Percentiles rank a stretch among this genome's conserved stretches.
Evolutionary conservation across 352 stramenopile species (phyloP).

Genomic region (Pythium apleroticum): DNA sequence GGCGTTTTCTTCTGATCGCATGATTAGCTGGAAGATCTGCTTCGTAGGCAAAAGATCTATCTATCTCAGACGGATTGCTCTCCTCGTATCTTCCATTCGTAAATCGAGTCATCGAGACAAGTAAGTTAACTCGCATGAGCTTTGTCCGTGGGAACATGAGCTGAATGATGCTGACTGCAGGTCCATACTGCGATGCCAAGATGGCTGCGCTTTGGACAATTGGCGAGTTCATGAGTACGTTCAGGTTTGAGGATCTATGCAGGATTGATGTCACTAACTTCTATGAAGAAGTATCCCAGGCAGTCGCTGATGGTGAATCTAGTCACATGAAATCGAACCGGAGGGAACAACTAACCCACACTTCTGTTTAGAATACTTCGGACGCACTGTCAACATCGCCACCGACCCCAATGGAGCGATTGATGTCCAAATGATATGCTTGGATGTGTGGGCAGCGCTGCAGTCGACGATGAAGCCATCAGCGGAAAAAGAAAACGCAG

Average conservation of each 20-base stretch:
- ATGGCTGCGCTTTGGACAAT: slow-evolving; percentile 24
- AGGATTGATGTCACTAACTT: not conserved
- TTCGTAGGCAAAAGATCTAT: slow-evolving; percentile 24
- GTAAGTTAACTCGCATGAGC: too few species aligned
- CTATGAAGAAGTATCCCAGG: slow-evolving; percentile 21
- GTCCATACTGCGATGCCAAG: slow-evolving; percentile 5
- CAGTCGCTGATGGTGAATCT: slow-evolving; percentile 18
- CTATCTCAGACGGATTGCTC: slow-evolving; percentile 25
- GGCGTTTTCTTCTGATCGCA: not conserved
- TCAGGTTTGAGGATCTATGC: too few species aligned
- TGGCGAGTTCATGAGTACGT: slow-evolving; percentile 34
- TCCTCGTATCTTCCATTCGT: slow-evolving; percentile 28
- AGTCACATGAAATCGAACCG: not conserved
- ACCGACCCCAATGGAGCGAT: not conserved
- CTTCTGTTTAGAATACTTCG: slow-evolving; percentile 18
- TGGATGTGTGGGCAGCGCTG: slow-evolving; percentile 26
- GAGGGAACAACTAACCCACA: not conserved
- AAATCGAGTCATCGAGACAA: slow-evolving; percentile 9
- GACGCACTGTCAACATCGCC: slow-evolving; percentile 5
- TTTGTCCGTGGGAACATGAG: too few species aligned
- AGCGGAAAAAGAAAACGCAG: slow-evolving; percentile 21
- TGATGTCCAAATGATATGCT: slow-evolving; percentile 7
- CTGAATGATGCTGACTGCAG: not conserved
- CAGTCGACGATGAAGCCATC: slow-evolving; percentile 24
- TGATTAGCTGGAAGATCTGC: too few species aligned